These are phyloP conservation scores for Vigna mungo DNA, from an alignment of 306 rosid species.

Conservation along the genomic window DNA sequence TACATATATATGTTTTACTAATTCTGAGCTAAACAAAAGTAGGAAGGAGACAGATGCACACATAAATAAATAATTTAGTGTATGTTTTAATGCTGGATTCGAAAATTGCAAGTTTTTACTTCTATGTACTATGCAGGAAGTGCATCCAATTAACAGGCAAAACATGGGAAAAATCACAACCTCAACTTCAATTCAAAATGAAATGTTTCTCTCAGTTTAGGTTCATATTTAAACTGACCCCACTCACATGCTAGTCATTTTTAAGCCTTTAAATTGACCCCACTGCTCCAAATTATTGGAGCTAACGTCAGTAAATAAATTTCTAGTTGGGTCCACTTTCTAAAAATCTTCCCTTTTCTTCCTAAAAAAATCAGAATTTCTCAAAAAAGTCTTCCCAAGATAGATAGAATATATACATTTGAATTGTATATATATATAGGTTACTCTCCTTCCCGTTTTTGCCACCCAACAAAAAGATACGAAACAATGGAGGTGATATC, in stretches of 20 bases:
- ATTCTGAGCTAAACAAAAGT: not conserved
- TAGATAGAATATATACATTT: not conserved
- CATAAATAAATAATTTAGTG: not conserved
- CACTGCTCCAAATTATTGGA: conserved; percentile 31
- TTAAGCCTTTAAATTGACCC: conserved; percentile 27
- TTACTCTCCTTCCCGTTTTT: conserved; percentile 6
- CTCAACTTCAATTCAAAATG: not conserved
- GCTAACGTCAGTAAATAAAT: not conserved
- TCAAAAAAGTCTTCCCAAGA: not conserved
- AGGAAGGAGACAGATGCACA: no score
- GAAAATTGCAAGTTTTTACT: not conserved
- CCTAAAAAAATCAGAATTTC: not conserved
- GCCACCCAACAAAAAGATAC: conserved; percentile 34
- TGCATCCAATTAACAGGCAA: not conserved
- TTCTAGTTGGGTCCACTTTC: not conserved
- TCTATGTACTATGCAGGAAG: not conserved
- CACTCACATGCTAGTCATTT: conserved; percentile 26
- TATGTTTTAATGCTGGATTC: not conserved
- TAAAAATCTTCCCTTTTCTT: not conserved
- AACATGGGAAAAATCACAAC: not conserved
- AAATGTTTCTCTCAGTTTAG: not conserved
- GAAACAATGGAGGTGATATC: conserved; percentile 43
- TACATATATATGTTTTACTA: not conserved
- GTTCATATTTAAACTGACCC: conserved; percentile 22
- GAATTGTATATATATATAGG: conserved; percentile 26